A percentile compares a stretch with the other conserved stretches of the same genome.
Conservation (phyloP, 495 filamentous ascomycete genomes). For the Glutinoglossum americanum region DNA sequence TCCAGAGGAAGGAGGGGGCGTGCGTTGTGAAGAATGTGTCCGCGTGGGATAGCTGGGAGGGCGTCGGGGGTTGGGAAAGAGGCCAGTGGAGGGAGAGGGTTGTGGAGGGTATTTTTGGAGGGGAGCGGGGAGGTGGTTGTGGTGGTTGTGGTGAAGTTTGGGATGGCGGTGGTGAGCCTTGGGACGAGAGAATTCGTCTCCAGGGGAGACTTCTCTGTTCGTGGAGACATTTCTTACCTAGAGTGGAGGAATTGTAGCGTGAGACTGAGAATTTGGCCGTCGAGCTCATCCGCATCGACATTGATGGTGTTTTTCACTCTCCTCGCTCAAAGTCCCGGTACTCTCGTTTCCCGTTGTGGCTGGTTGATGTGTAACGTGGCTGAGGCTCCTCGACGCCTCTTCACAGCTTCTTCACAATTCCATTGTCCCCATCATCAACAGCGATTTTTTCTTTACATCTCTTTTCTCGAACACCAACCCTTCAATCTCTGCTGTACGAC, state of each 20-base stretch:
- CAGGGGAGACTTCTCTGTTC: not conserved
- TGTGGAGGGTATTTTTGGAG: not conserved
- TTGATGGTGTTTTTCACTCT: not conserved
- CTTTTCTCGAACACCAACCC: no score
- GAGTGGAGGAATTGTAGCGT: not conserved
- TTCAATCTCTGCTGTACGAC: not conserved
- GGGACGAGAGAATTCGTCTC: not conserved
- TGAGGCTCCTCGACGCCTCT: not conserved
- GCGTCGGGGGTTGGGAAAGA: not conserved
- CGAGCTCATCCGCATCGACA: not conserved
- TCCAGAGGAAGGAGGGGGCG: not conserved
- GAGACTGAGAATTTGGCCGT: not conserved
- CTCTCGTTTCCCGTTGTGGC: not conserved
- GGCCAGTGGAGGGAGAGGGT: not conserved
- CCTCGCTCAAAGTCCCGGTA: not conserved
- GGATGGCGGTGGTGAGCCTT: not conserved
- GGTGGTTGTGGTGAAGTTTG: not conserved
- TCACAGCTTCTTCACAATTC: no score
- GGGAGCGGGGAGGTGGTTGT: not conserved
- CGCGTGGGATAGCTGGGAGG: not conserved
- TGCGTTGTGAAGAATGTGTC: constrained; percentile 1
- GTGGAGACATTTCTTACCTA: not conserved
- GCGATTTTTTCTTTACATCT: no score
- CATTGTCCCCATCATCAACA: not conserved
- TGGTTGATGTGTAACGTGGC: not conserved